Percentiles rank a stretch among this genome's conserved stretches.
phyloP scores from a whole-genome alignment of 139 green algal genomes.

The Parachlorella kessleri region DNA sequence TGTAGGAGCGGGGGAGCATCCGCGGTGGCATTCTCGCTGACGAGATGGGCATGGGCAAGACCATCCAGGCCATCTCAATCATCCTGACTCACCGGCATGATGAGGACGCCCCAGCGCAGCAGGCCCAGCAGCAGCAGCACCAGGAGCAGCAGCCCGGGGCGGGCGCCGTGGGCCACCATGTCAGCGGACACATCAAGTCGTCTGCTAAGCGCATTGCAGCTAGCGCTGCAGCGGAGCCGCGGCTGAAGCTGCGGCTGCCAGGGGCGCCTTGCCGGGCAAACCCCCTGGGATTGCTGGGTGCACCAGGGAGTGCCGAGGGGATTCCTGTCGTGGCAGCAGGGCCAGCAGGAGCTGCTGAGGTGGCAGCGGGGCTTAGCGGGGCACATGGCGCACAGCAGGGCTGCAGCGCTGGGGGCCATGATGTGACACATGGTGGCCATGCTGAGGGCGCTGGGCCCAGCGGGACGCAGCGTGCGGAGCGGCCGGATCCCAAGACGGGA shows the following conservation, averaged over 20 bases:
- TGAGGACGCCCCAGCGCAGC: constrained; percentile 12
- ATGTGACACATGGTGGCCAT: too few relatives aligned
- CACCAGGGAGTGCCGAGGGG: too few relatives aligned
- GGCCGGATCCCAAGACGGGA: not conserved
- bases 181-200: not conserved
- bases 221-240: not conserved
- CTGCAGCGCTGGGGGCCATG: too few relatives aligned
- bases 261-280: too few relatives aligned
- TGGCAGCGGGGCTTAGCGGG: not conserved
- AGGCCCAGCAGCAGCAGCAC: not conserved
- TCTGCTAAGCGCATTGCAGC: too few relatives aligned
- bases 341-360: not conserved
- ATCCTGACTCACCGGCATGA: constrained; percentile 72
- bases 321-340: not conserved
- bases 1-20: constrained; percentile 65
- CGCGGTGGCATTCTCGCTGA: constrained; percentile 90
- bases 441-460: too few relatives aligned
- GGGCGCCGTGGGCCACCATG: not conserved
- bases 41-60: constrained; percentile 94
- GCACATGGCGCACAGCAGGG: too few relatives aligned
- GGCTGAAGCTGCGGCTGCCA: constrained; percentile 22
- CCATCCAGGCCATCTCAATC: constrained; percentile 83
- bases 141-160: not conserved
- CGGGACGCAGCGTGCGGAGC: not conserved
- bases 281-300: too few relatives aligned